Evolutionary conservation across 2,329 filamentous ascomycete genomes (phyloP).

Genomic region (Colletotrichum sp.): DNA sequence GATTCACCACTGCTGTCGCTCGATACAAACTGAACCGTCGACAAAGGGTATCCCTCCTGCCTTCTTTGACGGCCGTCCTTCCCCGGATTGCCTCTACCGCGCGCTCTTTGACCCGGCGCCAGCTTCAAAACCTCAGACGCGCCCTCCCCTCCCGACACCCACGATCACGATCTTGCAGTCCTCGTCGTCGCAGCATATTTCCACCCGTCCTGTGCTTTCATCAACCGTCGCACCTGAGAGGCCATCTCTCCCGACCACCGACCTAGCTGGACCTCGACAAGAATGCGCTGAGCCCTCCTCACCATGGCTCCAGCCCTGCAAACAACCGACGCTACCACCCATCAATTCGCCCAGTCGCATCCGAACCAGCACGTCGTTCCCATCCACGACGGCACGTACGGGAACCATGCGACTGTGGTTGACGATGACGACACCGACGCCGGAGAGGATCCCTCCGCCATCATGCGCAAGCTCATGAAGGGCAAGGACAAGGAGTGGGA

Average conservation of each 20-base stretch:
- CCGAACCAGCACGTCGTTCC: not conserved
- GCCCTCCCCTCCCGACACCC: not conserved
- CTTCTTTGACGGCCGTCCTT: not conserved
- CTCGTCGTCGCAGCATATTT: not conserved
- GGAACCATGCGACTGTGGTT: not conserved
- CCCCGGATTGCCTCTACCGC: not conserved
- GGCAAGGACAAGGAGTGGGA: constrained; percentile 71
- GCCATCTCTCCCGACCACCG: not conserved
- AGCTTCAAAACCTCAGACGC: not conserved
- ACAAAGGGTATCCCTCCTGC: not conserved
- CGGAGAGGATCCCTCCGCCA: constrained; percentile 23
- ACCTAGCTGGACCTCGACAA: not conserved
- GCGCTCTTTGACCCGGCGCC: not conserved
- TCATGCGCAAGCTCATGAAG: constrained; percentile 48
- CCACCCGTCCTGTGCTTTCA: not conserved
- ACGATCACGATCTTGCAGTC: not conserved
- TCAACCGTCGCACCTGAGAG: not conserved
- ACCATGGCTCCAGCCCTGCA: constrained; percentile 21
- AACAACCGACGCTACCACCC: constrained; percentile 10
- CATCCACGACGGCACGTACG: not conserved
- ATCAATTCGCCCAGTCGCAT: constrained; percentile 15
- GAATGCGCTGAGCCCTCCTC: constrained; percentile 12
- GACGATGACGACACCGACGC: not conserved
- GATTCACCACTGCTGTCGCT: not conserved
- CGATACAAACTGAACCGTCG: not conserved